Evolutionary conservation across 2,329 filamentous ascomycete species (phyloP).

Genomic region (Claviceps sp.): DNA sequence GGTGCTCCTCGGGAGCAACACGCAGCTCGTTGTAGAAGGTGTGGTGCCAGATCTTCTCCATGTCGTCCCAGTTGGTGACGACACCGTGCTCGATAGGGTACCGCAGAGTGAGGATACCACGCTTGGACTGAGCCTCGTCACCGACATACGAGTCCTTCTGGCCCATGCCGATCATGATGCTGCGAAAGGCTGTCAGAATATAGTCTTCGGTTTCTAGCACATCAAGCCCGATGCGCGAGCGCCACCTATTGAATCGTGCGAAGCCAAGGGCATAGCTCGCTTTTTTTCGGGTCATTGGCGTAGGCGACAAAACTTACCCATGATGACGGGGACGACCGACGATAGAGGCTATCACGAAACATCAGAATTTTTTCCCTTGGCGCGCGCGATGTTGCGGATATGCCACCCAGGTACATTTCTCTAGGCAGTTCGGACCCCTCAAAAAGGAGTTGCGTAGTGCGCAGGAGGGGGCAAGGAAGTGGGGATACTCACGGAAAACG

Average conservation of each 20-base stretch:
- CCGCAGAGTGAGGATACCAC: constrained; percentile 99
- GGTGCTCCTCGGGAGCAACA: constrained; percentile 99
- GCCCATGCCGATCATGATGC: constrained; percentile 99
- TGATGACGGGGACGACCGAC: constrained; percentile 99
- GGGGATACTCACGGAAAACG: constrained; percentile 85
- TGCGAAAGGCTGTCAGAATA: constrained; percentile 24
- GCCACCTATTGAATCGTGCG: background rate
- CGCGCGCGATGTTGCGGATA: background rate
- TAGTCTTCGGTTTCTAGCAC: background rate
- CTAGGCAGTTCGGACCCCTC: constrained; percentile 1
- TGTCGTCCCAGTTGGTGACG: constrained; percentile 99
- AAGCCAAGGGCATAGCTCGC: background rate
- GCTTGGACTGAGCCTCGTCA: constrained; percentile 99
- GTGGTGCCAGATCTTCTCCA: constrained; percentile 99
- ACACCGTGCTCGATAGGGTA: constrained; percentile 99
- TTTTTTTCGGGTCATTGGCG: background rate
- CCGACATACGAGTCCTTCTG: constrained; percentile 99
- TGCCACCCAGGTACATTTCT: background rate
- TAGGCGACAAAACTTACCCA: constrained; percentile 58
- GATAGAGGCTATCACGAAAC: constrained; percentile 64
- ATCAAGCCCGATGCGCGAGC: background rate
- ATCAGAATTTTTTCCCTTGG: constrained; percentile 23
- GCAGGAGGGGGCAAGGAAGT: constrained; percentile 16
- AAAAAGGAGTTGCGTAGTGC: constrained; percentile 8
- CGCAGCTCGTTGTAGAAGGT: constrained; percentile 99